phyloP scores from a whole-genome alignment of 345 rosid genomes.

The Gossypium sturtianum region DNA sequence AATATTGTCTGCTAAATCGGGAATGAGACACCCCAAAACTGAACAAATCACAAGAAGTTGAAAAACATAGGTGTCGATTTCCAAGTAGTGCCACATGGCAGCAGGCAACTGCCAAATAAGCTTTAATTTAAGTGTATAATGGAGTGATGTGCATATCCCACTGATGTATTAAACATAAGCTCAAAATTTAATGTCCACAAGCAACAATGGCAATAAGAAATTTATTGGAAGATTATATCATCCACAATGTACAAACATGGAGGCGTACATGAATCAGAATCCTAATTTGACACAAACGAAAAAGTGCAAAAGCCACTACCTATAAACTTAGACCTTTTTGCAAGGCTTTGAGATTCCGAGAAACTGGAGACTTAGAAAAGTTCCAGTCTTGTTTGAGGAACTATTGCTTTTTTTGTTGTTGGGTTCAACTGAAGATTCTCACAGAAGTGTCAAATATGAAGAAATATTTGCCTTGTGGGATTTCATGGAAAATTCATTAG shows the following conservation, averaged over 20 bases:
- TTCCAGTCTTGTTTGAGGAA: background rate
- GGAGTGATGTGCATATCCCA: constrained; percentile 6
- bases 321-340: background rate
- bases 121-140: background rate
- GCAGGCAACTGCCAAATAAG: background rate
- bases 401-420: background rate
- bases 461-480: background rate
- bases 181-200: constrained; percentile 3
- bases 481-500: background rate
- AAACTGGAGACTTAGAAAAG: background rate
- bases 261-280: background rate
- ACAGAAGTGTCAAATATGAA: background rate
- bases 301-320: constrained; percentile 12
- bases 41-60: background rate
- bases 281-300: background rate
- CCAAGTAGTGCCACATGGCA: background rate
- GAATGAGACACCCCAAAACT: background rate
- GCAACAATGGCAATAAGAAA: background rate
- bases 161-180: background rate
- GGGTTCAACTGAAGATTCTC: constrained; percentile 9
- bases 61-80: background rate
- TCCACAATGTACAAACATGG: background rate
- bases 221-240: constrained; percentile 6
- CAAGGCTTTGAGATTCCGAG: constrained; percentile 1
- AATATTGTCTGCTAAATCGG: background rate